Conservation (phyloP, 2,329 filamentous ascomycete species). For the Exophiala alcalophila region DNA sequence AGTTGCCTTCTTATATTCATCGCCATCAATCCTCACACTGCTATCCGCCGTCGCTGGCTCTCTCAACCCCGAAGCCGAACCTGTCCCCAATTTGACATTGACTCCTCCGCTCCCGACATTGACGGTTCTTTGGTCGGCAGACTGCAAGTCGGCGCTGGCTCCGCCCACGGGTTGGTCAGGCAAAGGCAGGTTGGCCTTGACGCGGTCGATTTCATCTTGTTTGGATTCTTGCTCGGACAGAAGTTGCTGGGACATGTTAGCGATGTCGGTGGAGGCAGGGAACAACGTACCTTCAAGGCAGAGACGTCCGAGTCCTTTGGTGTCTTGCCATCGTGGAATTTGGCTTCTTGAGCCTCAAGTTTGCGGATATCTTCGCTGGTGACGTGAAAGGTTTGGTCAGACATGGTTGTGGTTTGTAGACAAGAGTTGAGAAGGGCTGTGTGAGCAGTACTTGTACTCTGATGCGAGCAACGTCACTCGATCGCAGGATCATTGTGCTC, state of each 20-base stretch:
- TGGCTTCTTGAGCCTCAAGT: constrained; percentile 43
- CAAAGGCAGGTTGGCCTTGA: constrained; percentile 70
- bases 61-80: constrained; percentile 53
- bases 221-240: constrained; percentile 51
- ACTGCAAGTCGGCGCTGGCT: constrained; percentile 74
- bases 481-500: too few species aligned
- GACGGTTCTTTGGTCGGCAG: constrained; percentile 64
- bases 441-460: neutral
- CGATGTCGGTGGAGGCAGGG: neutral
- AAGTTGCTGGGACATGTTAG: constrained; percentile 25
- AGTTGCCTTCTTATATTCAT: constrained; percentile 55
- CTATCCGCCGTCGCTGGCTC: constrained; percentile 59
- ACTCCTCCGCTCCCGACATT: constrained; percentile 65
- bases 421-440: neutral
- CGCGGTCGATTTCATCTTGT: constrained; percentile 63
- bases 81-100: constrained; percentile 47
- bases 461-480: neutral
- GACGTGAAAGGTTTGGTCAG: constrained; percentile 45
- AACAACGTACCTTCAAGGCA: constrained; percentile 43
- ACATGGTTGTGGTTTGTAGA: constrained; percentile 19
- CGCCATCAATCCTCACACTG: constrained; percentile 48
- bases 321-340: constrained; percentile 41
- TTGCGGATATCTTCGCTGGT: constrained; percentile 51
- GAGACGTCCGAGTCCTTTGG: constrained; percentile 47
- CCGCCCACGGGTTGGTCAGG: constrained; percentile 67